Base-by-base conservation (phyloP, 2,329 filamentous ascomycete species). In the Calonectria pteridis region DNA sequence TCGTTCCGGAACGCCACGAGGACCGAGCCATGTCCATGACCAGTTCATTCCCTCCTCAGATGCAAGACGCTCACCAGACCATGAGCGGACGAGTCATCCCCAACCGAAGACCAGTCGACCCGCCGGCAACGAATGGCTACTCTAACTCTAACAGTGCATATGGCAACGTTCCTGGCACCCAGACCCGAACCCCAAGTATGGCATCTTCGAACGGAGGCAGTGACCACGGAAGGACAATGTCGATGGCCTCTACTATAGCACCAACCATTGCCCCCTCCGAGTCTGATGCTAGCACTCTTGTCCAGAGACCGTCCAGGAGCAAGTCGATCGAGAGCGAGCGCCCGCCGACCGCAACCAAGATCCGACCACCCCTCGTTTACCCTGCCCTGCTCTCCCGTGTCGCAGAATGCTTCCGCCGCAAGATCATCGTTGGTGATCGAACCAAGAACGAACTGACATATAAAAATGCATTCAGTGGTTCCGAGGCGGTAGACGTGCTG, bases 371-470 rank as follows among this genome's bases (percentile, higher is more conserved):
- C 4, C 89, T 98, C 26, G 96, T 98, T 1, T 98, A 99, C 82
- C 97, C 97, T 29, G 97, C 97, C 43, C 87, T 98, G 59, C 88
- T 99, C 26, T 98, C 97, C n/a, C 92, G 94, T 68, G 97, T 99
- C 6, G 96, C 94, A 51, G 94, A 97, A 80, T 95, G 95, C 69
- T 98, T 99, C 85, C 93, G 95, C 67, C 95, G 97, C 79, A 93
- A 96, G 84, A 95, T 99, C 63, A 91, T 93, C 29, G 90, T 96
- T 29, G 93, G 94, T 67, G 97, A 98, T 81, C 92, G 96, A 75
- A 95, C 95, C 76, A 99, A 99, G 89, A 98, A 99, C 88, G 96
- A 96, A 70, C 88, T 99, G 74, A 95, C 96, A 3, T 99, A 99
- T 87, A 98, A 98, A 84, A 98, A 97, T 85, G 95, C 96, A 4